Evolutionary conservation across 108 stramenopile genomes (phyloP).

Genomic region (Craspedostauros australis): DNA sequence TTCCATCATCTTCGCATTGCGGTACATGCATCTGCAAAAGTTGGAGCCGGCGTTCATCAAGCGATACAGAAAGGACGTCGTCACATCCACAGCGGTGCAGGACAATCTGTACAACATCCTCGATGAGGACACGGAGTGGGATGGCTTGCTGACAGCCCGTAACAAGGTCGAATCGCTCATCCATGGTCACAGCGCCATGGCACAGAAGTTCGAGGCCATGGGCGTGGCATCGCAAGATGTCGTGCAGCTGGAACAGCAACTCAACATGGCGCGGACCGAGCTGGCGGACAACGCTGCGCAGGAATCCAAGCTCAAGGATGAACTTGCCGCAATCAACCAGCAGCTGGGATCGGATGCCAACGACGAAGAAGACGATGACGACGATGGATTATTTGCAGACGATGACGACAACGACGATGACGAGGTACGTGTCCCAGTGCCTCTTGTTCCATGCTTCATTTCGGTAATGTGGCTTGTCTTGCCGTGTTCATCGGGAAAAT

Average conservation of each 20-base stretch:
- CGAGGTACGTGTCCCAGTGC: slow-evolving; percentile 36
- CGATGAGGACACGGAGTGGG: slow-evolving; percentile 83
- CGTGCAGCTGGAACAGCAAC: slow-evolving; percentile 39
- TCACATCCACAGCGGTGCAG: slow-evolving; percentile 65
- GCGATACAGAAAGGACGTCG: slow-evolving; percentile 64
- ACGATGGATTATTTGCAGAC: slow-evolving; percentile 59
- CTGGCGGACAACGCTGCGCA: slow-evolving; percentile 52
- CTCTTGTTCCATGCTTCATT: not conserved
- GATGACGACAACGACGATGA: slow-evolving; percentile 60
- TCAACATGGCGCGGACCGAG: slow-evolving; percentile 40
- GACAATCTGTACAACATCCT: slow-evolving; percentile 69
- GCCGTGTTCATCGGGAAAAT: too few species aligned
- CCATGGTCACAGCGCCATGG: slow-evolving; percentile 12
- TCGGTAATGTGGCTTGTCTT: too few species aligned
- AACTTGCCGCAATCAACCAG: slow-evolving; percentile 47
- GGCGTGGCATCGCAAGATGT: slow-evolving; percentile 30
- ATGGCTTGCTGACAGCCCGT: slow-evolving; percentile 54
- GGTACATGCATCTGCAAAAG: slow-evolving; percentile 71
- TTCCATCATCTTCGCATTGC: slow-evolving; percentile 62
- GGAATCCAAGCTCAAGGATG: slow-evolving; percentile 47
- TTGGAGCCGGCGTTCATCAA: slow-evolving; percentile 81
- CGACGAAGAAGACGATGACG: slow-evolving; percentile 51
- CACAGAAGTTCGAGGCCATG: slow-evolving; percentile 25
- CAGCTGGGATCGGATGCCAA: slow-evolving; percentile 11
- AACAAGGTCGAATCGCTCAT: slow-evolving; percentile 59